These are phyloP conservation scores for Boletus coccyginus DNA, from an alignment of 768 basidiomycete species.

Conservation along the genomic window DNA sequence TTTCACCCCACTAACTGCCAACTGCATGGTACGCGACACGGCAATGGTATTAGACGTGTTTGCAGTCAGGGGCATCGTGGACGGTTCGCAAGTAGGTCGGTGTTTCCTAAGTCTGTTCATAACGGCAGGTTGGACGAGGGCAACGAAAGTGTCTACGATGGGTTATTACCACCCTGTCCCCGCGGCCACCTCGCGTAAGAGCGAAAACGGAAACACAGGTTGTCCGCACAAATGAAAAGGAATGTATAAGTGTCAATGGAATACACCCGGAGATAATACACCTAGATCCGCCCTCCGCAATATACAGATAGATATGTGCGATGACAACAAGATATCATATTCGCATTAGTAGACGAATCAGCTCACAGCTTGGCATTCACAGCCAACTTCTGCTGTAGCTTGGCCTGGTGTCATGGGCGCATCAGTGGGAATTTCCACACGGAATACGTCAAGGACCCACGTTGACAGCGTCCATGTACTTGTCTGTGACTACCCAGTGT, in stretches of 20 bases:
- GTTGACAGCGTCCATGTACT: slow-evolving; percentile 91
- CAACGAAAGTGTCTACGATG: background rate
- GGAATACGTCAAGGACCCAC: slow-evolving; percentile 41
- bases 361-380: slow-evolving; percentile 21
- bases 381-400: slow-evolving; percentile 44
- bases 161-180: slow-evolving; percentile 1
- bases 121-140: background rate
- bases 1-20: slow-evolving; percentile 19
- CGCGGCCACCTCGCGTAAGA: slow-evolving; percentile 1
- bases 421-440: slow-evolving; percentile 12
- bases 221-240: background rate
- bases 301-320: slow-evolving; percentile 13
- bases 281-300: slow-evolving; percentile 14
- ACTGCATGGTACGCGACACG: slow-evolving; percentile 32
- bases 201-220: background rate
- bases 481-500: slow-evolving; percentile 95
- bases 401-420: slow-evolving; percentile 31
- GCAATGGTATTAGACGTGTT: background rate
- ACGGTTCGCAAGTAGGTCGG: slow-evolving; percentile 4
- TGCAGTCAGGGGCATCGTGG: background rate
- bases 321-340: slow-evolving; percentile 15
- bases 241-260: slow-evolving; percentile 3
- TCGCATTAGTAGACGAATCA: background rate
- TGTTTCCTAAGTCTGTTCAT: slow-evolving; percentile 29
- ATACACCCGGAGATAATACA: slow-evolving; percentile 19